Base-by-base conservation (phyloP, 192 early-diverging fungal species). In the Entomortierella parvispora region DNA sequence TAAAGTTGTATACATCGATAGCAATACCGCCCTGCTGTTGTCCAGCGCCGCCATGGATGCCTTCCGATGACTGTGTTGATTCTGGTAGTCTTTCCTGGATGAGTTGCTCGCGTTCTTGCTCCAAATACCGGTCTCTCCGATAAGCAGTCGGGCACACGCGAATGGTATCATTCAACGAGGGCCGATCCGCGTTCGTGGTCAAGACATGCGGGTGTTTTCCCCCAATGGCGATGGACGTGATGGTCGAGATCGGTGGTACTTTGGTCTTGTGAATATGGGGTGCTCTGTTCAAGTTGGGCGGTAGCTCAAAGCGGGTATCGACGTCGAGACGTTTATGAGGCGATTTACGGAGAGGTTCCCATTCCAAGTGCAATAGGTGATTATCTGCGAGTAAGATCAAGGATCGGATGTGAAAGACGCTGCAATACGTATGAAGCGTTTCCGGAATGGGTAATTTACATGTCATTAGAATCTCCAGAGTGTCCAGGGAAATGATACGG, bases 321-420 rank as follows among this genome's bases (percentile, higher is more conserved):
- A 68, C 64, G 0, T 42, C 14, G 37, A 77, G 63, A 3, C 58
- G 15, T 28, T 59, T 58, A 22, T 64, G 59, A 33, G 45, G 45
- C 18, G 70, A 72, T 17, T 44, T 64, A n/a, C 62, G 68, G 0
- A 77, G 29, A 4, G 74, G 65, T 22, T 77, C 60, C 74, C 74
- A 77, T 45, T 77, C 65, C 25, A 77, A 12, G 22, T 77, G 74
- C 1, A 68, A 33, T 23, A 77, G 57, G 18, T 77, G 65, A 17
- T 53, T n/a, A 15, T 77, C 74, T 10, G 66, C 64, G 22, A 77
- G 61, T n/a, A 77, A 45, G 14, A 77, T 68, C 1, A 77, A 31
- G 0, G 74, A 77, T 25, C 74, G 74, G 32, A 77, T 68, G 25
- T 77, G 74, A 22, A 77, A 67, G 29, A 77, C 74, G 18, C 74